phyloP scores from a whole-genome alignment of 208 protist species.

The Blastocrithidia nonstop region DNA sequence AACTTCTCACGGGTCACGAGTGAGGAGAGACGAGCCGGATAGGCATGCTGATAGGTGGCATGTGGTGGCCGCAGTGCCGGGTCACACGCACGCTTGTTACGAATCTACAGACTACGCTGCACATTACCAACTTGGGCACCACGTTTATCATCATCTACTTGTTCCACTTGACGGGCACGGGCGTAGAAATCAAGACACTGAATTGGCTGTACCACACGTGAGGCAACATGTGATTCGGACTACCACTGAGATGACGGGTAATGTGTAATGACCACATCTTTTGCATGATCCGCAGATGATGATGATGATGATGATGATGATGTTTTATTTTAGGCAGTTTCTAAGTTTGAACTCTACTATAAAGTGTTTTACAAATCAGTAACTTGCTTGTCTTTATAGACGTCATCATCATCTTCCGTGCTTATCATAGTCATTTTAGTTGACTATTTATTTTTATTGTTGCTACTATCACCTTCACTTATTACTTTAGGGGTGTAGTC shows the following conservation, averaged over 20 bases:
- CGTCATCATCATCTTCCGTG: too few relatives aligned
- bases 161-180: slow-evolving; percentile 49
- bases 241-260: slow-evolving; percentile 30
- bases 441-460: too few relatives aligned
- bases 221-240: slow-evolving; percentile 32
- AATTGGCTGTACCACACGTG: slow-evolving; percentile 25
- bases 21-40: slow-evolving; percentile 3
- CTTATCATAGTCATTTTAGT: too few relatives aligned
- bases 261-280: slow-evolving; percentile 5
- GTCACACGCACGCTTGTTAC: slow-evolving; percentile 40
- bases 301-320: too few relatives aligned
- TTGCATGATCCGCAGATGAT: not conserved
- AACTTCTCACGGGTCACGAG: slow-evolving; percentile 21
- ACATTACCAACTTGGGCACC: slow-evolving; percentile 36
- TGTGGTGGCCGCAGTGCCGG: slow-evolving; percentile 16
- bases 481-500: too few relatives aligned
- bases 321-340: too few relatives aligned
- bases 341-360: too few relatives aligned
- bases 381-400: too few relatives aligned
- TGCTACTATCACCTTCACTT: too few relatives aligned
- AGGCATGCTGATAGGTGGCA: slow-evolving; percentile 9
- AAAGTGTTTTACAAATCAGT: too few relatives aligned
- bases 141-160: slow-evolving; percentile 44
- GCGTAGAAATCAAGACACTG: slow-evolving; percentile 46
- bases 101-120: slow-evolving; percentile 68